Evolutionary conservation across 495 filamentous ascomycete genomes (phyloP).

Genomic region (Annulohypoxylon bovei): DNA sequence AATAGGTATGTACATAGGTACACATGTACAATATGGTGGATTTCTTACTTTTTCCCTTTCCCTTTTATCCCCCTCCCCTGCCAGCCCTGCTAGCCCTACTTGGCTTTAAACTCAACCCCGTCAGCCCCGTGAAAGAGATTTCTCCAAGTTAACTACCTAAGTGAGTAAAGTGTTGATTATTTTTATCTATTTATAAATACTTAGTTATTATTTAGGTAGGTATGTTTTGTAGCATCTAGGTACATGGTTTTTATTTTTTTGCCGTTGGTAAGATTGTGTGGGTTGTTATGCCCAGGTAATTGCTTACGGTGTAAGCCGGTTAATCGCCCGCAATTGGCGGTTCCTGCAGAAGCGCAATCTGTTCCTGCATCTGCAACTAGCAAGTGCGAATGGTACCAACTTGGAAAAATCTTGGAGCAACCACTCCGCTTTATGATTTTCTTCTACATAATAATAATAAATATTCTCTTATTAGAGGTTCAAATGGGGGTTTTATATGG

Average conservation of each 20-base stretch:
- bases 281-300: not conserved
- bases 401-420: constrained; percentile 2
- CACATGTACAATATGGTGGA: not conserved
- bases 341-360: constrained; percentile 43
- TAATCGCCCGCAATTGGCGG: constrained; percentile 10
- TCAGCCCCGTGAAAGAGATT: not conserved
- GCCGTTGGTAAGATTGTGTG: not conserved
- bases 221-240: too few species aligned
- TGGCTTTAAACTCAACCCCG: too few species aligned
- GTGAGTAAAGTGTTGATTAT: constrained; percentile 1
- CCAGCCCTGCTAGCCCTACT: too few species aligned
- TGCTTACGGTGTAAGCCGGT: constrained; percentile 12
- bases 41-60: too few species aligned
- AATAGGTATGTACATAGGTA: not conserved
- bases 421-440: not conserved
- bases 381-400: constrained; percentile 9
- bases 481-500: too few species aligned
- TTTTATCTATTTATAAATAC: too few species aligned
- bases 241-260: too few species aligned
- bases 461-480: not conserved
- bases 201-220: too few species aligned
- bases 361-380: constrained; percentile 40
- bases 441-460: too few species aligned
- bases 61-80: too few species aligned
- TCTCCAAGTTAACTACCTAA: constrained; percentile 4